phyloP scores from a whole-genome alignment of 208 protist genomes.

The Crithidia mellificae region DNA sequence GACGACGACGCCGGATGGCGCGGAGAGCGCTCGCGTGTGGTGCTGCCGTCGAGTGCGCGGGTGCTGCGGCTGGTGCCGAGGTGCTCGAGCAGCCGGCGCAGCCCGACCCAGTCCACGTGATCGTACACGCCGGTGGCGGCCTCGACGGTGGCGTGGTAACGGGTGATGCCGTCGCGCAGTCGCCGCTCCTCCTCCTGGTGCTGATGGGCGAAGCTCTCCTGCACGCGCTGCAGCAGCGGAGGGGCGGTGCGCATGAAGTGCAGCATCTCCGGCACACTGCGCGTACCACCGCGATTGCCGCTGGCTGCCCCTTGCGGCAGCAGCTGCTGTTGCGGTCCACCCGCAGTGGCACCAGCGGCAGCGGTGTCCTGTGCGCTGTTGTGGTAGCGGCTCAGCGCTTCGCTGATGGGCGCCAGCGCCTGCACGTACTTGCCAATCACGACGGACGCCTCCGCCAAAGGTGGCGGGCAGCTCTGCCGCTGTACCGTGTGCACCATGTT shows the following conservation, averaged over 20 bases:
- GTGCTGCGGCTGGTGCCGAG: conserved; percentile 18
- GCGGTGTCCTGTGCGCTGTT: neutral
- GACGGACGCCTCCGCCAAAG: conserved; percentile 39
- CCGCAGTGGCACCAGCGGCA: neutral
- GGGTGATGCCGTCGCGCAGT: conserved; percentile 21
- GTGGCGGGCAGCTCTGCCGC: conserved; percentile 26
- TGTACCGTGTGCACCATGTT: conserved; percentile 30
- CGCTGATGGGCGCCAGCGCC: conserved; percentile 41
- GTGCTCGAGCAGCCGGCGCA: conserved; percentile 26
- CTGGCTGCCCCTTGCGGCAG: neutral
- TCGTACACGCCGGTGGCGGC: conserved; percentile 4
- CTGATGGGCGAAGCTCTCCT: conserved; percentile 18
- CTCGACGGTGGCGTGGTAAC: conserved; percentile 9
- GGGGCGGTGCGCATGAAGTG: conserved; percentile 25
- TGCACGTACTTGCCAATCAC: conserved; percentile 43
- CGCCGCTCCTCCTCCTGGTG: conserved; percentile 30
- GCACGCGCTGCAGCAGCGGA: conserved; percentile 14
- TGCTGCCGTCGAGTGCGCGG: neutral
- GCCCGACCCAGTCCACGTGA: conserved; percentile 27
- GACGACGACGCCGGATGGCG: neutral
- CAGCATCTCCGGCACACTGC: conserved; percentile 20
- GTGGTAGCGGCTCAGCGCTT: conserved; percentile 36
- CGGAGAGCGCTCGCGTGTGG: neutral
- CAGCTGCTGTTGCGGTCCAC: neutral
- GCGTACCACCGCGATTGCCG: neutral